These are phyloP conservation scores for Samsoniella hepiali DNA, from an alignment of 2,329 filamentous ascomycete species.

Conservation along the genomic window DNA sequence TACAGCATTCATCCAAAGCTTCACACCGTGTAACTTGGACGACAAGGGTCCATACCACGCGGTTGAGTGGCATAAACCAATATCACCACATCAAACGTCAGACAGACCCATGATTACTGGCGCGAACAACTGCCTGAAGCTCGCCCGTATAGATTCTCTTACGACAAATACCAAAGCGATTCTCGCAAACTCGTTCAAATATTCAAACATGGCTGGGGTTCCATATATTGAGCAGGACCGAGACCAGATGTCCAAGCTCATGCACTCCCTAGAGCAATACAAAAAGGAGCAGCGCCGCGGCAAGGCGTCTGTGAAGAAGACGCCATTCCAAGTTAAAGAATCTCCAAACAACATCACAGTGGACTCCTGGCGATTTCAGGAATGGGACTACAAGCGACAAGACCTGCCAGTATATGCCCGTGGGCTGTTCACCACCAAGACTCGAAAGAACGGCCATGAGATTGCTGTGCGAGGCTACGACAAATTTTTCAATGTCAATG, in stretches of 20 bases:
- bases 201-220: constrained; percentile 28
- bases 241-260: constrained; percentile 62
- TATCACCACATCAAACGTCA: background rate
- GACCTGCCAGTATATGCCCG: constrained; percentile 89
- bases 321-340: constrained; percentile 64
- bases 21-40: background rate
- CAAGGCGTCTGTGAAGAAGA: constrained; percentile 73
- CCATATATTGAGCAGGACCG: constrained; percentile 69
- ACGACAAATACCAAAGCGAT: background rate
- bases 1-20: background rate
- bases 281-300: constrained; percentile 54
- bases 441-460: constrained; percentile 62
- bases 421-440: constrained; percentile 84
- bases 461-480: constrained; percentile 91
- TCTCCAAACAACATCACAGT: constrained; percentile 66
- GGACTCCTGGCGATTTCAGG: constrained; percentile 88
- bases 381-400: constrained; percentile 91
- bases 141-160: background rate
- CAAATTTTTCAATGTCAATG: constrained; percentile 95
- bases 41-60: background rate
- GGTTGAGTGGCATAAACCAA: background rate
- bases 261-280: constrained; percentile 59
- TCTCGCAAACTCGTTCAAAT: background rate
- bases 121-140: background rate
- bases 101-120: background rate